Evolutionary conservation across 441 rosid species (phyloP), one percentile per base, ranked within the genome.

Genomic region (Pelargonium fulgidum): DNA sequence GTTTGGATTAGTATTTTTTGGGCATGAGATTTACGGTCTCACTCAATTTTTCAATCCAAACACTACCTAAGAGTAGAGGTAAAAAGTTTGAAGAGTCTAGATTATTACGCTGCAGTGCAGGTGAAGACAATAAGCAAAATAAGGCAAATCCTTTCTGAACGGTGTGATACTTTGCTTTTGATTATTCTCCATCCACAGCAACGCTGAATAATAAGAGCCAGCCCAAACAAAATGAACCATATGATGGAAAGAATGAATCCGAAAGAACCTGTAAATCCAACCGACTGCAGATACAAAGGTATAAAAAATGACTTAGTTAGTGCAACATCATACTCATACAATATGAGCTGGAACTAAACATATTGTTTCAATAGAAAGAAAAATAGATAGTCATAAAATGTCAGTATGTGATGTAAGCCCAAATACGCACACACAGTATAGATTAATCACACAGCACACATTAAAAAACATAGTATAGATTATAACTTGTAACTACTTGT

Each of bases 211-310:
- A 77, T 71, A 67, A 93, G 93, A 81, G 83, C 89, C 79, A 93
- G 71, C 63, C 95, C 97, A 65, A 93, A 93, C 10, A 84, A 80
- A 76, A 89, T 76, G 75, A 93, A 83, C 99, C 99, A 93, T 6
- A 91, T 67, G 74, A 72, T 62, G 41, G 93, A 91, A 66, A 91
- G 83, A 71, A 86, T 74, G 78, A 93, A 91, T 44, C 82, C 92
- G 75, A 83, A 82, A 65, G 91, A 87, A 73, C 97, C 99, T 50
- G 96, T 85, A 76, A 88, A 93, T 76, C 92, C 93, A 73, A 93
- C 97, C 81, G 97, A 93, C 97, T 93, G 84, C 74, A 82, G 33
- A 75, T 14, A 73, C 61, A 59, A 74, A 48, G 63, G 64, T 72
- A 13, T 66, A 71, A 65, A 75, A 4, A 33, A 42, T 66, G 9